Conservation (phyloP, 495 filamentous ascomycete genomes). For the Aspergillus sclerotiicarbonarius region DNA sequence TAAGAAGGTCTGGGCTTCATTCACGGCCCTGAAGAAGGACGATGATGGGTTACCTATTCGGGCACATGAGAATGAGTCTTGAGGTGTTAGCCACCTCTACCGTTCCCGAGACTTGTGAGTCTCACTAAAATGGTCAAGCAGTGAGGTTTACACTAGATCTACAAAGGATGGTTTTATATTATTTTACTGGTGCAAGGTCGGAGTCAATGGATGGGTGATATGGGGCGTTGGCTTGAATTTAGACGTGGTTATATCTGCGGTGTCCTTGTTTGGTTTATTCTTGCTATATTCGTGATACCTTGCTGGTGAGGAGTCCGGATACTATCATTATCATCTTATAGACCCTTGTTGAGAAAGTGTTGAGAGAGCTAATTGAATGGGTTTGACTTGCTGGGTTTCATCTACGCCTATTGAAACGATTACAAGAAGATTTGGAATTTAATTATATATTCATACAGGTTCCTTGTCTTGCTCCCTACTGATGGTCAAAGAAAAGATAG, state of each 20-base stretch:
- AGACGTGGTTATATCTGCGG: not conserved
- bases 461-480: not conserved
- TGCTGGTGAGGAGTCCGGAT: not conserved
- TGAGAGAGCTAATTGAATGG: too few species aligned
- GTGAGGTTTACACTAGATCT: not conserved
- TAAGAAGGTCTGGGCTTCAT: not conserved
- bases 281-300: not conserved
- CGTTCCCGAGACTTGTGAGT: not conserved
- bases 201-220: not conserved
- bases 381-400: too few species aligned
- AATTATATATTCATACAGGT: too few species aligned
- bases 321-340: not conserved
- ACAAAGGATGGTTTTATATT: not conserved
- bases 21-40: not conserved
- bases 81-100: not conserved
- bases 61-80: slow-evolving; percentile 2
- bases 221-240: not conserved
- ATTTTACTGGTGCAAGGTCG: not conserved
- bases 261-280: not conserved
- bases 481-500: not conserved
- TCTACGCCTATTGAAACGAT: too few species aligned
- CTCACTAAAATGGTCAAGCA: not conserved
- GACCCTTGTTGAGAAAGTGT: not conserved
- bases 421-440: too few species aligned
- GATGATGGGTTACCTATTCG: slow-evolving; percentile 13